Conservation (phyloP, 352 stramenopile species). For the Phytophthora parvispora region DNA sequence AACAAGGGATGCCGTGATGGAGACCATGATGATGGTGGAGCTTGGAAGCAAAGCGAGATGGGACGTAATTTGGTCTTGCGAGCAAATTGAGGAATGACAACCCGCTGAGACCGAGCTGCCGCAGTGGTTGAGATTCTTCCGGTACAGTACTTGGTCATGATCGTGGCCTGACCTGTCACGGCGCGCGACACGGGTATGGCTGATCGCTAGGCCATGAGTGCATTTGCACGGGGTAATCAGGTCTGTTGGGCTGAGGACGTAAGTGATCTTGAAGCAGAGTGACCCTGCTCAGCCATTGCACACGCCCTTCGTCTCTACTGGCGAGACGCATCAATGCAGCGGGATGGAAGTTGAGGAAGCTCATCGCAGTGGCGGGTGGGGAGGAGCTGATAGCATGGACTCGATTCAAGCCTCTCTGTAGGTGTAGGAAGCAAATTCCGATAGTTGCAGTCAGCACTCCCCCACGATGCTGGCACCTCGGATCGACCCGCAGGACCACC, state of each 20-base stretch:
- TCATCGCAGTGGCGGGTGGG: too few species aligned
- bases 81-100: constrained; percentile 30
- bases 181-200: constrained; percentile 4
- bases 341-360: too few species aligned
- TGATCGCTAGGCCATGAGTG: constrained; percentile 7
- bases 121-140: too few species aligned
- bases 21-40: constrained; percentile 16
- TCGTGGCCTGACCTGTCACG: background rate
- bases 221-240: background rate
- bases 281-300: constrained; percentile 18
- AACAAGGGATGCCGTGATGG: constrained; percentile 8
- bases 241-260: too few species aligned
- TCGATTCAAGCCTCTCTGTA: too few species aligned
- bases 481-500: too few species aligned
- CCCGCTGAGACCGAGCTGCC: too few species aligned
- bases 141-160: background rate
- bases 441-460: too few species aligned
- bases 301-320: constrained; percentile 15
- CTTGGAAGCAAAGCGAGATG: background rate
- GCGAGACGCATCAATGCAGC: background rate
- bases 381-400: too few species aligned
- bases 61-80: constrained; percentile 21
- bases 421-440: too few species aligned
- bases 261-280: constrained; percentile 23
- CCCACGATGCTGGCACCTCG: too few species aligned